Evolutionary conservation across 352 stramenopile species (phyloP), one percentile per base, ranked within the genome.

Genomic region (Elongisporangium prolatum): DNA sequence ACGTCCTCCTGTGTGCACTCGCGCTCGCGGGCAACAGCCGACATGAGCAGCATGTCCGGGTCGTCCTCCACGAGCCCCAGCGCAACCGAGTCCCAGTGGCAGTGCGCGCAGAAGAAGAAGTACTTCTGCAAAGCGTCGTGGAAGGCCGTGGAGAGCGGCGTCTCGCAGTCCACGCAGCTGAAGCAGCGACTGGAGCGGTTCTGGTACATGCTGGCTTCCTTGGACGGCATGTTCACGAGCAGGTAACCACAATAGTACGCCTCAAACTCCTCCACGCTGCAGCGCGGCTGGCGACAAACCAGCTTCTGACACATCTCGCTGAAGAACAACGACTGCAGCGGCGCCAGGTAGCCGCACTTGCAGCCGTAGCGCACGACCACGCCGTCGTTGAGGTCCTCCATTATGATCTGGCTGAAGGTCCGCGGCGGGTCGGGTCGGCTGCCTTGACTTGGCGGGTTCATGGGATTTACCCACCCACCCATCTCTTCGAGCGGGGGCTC

Each of bases 121-220:
- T 80, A 94, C 48, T 79, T 75, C 48, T 77, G 71, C 3, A 63
- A 53, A 17, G 56, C 56, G 24, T 88, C 75, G 59, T 88, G 67
- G 40, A 91, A 86, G 16, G 77, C 78, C 22, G 84, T 93, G n/a
- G 79, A 84, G 24, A 96, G 71, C 54, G 76, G 66, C 16, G 48
- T 86, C 48, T 66, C 71, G 59, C 87, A 96, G 21, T 69, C 59
- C 20, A 79, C 74, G 67, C 87, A 96, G 58, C 71, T 81, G 62
- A 96, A 95, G 73, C 78, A 90, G 47, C 85, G 81, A 24, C 80
- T 90, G 51, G 84, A 94, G 60, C 87, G 84, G 67, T 95, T 93
- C 80, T 95, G 86, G 71, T 93, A 95, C 68, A 87, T 74, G 54
- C 67, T 81, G 20, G 87, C 87, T 57, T 96, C 87, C 53, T 94